A percentile compares a stretch with the other conserved stretches of the same genome.
These are phyloP conservation scores for Testicularia cyperi DNA, from an alignment of 1,284 basidiomycete species.

Conservation along the genomic window DNA sequence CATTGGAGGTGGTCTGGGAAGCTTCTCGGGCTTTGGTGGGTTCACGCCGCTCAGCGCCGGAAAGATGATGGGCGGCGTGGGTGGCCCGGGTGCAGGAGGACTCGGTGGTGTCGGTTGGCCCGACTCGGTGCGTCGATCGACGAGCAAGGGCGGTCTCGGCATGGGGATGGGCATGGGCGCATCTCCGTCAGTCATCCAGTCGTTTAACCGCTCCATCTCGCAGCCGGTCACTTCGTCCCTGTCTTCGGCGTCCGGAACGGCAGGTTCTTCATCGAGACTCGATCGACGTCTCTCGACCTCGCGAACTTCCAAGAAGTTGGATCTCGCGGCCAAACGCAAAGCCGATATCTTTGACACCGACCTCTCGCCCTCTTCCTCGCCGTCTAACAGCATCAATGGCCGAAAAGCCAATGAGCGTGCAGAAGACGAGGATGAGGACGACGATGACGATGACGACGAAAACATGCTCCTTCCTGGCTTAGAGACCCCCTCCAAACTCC, in stretches of 20 bases:
- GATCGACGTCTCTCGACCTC: too few species aligned
- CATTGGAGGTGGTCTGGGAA: constrained; percentile 10
- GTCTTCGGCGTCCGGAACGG: not conserved
- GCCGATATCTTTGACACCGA: constrained; percentile 22
- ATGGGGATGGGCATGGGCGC: not conserved
- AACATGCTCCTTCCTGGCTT: too few species aligned
- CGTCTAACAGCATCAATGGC: too few species aligned
- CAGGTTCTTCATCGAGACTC: too few species aligned
- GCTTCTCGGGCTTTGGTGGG: constrained; percentile 14
- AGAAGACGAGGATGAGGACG: constrained; percentile 1
- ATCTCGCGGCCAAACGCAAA: too few species aligned
- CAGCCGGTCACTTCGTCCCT: not conserved
- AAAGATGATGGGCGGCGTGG: constrained; percentile 1
- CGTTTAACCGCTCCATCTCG: too few species aligned
- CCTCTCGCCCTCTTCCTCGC: too few species aligned
- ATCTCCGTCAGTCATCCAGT: constrained; percentile 25
- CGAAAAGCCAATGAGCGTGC: too few species aligned
- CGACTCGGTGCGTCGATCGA: constrained; percentile 14
- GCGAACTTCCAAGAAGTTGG: too few species aligned
- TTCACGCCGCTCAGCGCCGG: constrained; percentile 25
- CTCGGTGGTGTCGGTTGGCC: constrained; percentile 19
- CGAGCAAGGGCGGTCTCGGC: not conserved
- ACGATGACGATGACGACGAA: constrained; percentile 22
- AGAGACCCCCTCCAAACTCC: too few species aligned
- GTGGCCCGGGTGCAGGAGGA: too few species aligned